These are phyloP conservation scores for Paradendryphiella salina DNA, from an alignment of 2,329 filamentous ascomycete species.

Conservation along the genomic window DNA sequence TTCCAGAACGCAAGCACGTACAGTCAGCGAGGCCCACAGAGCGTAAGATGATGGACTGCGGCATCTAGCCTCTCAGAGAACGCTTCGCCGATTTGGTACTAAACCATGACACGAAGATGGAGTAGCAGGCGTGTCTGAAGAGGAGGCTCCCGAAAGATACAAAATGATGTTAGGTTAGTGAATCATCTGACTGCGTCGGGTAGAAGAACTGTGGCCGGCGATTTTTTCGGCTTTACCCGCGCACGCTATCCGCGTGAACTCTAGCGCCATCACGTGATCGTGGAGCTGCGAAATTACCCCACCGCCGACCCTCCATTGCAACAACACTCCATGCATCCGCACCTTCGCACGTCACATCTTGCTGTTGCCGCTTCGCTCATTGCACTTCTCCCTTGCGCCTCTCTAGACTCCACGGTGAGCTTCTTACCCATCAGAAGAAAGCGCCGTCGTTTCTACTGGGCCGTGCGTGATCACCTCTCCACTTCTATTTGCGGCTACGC, in stretches of 20 bases:
- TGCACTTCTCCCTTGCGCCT: constrained; percentile 4
- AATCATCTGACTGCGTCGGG: constrained; percentile 2
- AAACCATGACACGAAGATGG: neutral
- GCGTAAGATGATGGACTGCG: neutral
- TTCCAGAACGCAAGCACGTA: neutral
- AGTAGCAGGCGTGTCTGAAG: neutral
- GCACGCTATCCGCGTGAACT: constrained; percentile 8
- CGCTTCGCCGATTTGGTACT: neutral
- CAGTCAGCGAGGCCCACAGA: neutral
- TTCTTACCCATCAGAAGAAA: constrained; percentile 22
- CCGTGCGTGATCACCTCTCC: constrained; percentile 43
- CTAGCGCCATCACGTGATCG: constrained; percentile 38
- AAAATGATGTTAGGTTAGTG: constrained; percentile 9
- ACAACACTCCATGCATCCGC: constrained; percentile 28
- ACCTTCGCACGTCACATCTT: constrained; percentile 15
- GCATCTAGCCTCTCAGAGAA: neutral
- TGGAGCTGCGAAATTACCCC: constrained; percentile 38
- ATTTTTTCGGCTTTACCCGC: constrained; percentile 21
- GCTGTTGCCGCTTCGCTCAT: constrained; percentile 10
- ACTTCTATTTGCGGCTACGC: constrained; percentile 48
- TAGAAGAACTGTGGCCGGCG: constrained; percentile 20
- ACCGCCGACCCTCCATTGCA: constrained; percentile 35
- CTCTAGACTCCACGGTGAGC: constrained; percentile 6
- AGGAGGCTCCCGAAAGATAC: constrained; percentile 4
- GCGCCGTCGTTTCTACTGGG: constrained; percentile 30